phyloP scores from a whole-genome alignment of 2,329 filamentous ascomycete genomes.

The Xylariaceae sp. region DNA sequence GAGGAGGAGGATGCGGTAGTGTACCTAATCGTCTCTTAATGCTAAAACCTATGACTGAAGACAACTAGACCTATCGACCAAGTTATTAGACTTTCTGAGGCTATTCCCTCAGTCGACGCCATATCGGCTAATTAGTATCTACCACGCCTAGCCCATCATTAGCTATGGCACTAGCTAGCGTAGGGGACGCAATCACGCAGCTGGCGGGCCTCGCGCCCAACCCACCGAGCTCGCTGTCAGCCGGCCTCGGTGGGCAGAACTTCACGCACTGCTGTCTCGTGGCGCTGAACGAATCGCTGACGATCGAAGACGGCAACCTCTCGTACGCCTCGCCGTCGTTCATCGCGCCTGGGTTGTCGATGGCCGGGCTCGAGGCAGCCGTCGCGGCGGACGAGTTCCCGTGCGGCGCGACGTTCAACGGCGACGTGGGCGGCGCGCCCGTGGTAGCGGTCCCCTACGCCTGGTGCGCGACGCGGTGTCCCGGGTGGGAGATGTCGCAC shows the following conservation, averaged over 20 bases:
- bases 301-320: conserved; percentile 25
- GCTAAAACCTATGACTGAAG: neutral
- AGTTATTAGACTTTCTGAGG: neutral
- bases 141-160: neutral
- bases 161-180: conserved; percentile 12
- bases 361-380: conserved; percentile 20
- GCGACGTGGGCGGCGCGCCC: conserved; percentile 28
- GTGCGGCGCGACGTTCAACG: conserved; percentile 32
- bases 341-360: conserved; percentile 26
- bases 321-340: conserved; percentile 29
- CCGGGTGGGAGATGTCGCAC: conserved; percentile 38
- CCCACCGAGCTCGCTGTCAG: conserved; percentile 17
- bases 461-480: conserved; percentile 35
- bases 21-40: neutral
- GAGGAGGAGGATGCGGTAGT: too few relatives aligned
- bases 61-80: neutral
- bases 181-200: conserved; percentile 30
- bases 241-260: conserved; percentile 32
- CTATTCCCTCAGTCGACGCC: neutral
- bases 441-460: conserved; percentile 32
- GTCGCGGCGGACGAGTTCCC: conserved; percentile 29
- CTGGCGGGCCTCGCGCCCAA: conserved; percentile 25
- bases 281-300: conserved; percentile 33
- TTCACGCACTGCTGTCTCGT: conserved; percentile 37
- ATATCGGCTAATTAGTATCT: neutral